Conservation (phyloP, 73 alveolate genomes). For the Paramecium bursaria region DNA sequence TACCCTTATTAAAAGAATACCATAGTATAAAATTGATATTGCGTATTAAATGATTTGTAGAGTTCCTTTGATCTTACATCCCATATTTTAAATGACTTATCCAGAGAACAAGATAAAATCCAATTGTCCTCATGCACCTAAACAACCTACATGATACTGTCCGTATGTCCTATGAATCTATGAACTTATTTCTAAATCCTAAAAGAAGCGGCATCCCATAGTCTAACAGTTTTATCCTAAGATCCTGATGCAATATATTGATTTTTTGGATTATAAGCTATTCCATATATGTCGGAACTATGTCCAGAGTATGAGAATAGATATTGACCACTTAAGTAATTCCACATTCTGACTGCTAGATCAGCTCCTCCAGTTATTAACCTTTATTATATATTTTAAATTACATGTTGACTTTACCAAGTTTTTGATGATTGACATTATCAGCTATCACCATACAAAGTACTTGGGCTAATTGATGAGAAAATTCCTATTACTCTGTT, state of each 20-base stretch:
- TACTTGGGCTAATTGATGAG: conserved; percentile 13
- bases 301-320: conserved; percentile 53
- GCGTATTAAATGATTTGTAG: not conserved
- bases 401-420: not conserved
- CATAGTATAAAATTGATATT: not conserved
- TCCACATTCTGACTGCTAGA: conserved; percentile 26
- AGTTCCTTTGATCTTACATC: conserved; percentile 2
- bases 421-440: not conserved
- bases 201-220: conserved; percentile 51
- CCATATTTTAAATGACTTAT: conserved; percentile 45
- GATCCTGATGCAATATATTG: conserved; percentile 25
- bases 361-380: conserved; percentile 27
- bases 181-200: not conserved
- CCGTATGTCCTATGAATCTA: conserved; percentile 54
- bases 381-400: not conserved
- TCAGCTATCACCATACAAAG: conserved; percentile 27
- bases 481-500: not conserved
- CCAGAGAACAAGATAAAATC: conserved; percentile 24
- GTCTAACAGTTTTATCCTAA: conserved; percentile 29
- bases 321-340: conserved; percentile 24
- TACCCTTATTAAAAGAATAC: not conserved
- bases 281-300: conserved; percentile 43
- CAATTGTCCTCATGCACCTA: conserved; percentile 21
- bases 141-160: conserved; percentile 6
- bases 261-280: not conserved